Base-by-base conservation (phyloP, 257 asterid species). In the Salvia miltiorrhiza region DNA sequence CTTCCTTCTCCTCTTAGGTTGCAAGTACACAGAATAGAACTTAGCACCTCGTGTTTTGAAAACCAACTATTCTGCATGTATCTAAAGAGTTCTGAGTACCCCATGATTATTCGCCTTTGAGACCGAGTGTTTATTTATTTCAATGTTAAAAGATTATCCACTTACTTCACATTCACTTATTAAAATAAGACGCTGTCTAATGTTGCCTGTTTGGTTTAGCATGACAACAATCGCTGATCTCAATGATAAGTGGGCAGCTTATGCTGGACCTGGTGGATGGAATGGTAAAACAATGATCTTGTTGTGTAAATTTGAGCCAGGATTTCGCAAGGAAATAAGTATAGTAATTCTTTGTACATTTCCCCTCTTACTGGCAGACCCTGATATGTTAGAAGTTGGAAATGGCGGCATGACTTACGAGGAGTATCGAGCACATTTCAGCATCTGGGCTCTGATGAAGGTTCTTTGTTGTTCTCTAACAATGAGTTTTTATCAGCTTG, bases 221-320 rank as follows among this genome's bases (percentile, higher is more conserved):
- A 90, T 93, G 96, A 90, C 96, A n/a, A 69, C 82, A 13, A 83
- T 89, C 69, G 97, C 97, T 58, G 99, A 93, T 76, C 79, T 90
- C 74, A 93, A 93, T 73, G 86, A 94, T 83, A 86, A 91, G 81
- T 94, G 97, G 99, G 97, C 97, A 7, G 82, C 97, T 39, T 94
- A 89, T 73, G 99, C 99, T 2, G 99, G 99, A 26, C 99, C 99
- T 21, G 99, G 99, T 43, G 99, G 97, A 80, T 94, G 99, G 99
- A 94, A 94, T 56, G 98, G 98, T 93, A 85, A 57, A 71, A 47
- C 56, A 54, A 61, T 44, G 71, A 57, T 61, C 77, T 63, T 40
- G 59, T 68, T 43, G 28, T 41, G 24, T 59, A 26, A 54, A 39
- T 55, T 59, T 58, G 24, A 49, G 49, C 56, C 40, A 63, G 60